These are phyloP conservation scores for Murraya paniculata DNA, from an alignment of 345 rosid genomes.

Conservation along the genomic window DNA sequence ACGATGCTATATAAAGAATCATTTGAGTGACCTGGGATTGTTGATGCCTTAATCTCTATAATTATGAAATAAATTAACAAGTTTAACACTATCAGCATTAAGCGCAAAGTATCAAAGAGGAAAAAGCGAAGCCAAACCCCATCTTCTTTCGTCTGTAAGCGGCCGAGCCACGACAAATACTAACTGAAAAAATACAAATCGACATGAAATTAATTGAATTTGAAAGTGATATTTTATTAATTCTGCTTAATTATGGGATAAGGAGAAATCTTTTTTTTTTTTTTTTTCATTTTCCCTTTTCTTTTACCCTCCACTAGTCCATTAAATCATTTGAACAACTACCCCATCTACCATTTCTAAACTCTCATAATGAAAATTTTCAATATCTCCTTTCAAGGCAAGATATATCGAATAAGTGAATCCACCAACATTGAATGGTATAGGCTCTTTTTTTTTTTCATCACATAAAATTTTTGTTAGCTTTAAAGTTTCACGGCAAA, in stretches of 20 bases:
- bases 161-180: too few species aligned
- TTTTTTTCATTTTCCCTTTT: too few species aligned
- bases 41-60: not conserved
- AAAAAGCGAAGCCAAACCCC: not conserved
- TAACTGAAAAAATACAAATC: too few species aligned
- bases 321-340: slow-evolving; percentile 7
- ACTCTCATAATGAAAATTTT: not conserved
- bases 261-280: not conserved
- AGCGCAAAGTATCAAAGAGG: not conserved
- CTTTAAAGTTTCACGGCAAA: too few species aligned
- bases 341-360: not conserved
- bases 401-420: not conserved
- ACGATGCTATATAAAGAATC: not conserved
- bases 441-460: too few species aligned
- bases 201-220: not conserved
- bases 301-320: not conserved
- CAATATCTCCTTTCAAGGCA: slow-evolving; percentile 11
- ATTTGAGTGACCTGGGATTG: not conserved
- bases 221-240: not conserved
- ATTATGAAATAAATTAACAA: not conserved
- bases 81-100: not conserved
- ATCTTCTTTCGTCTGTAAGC: too few species aligned
- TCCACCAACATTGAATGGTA: not conserved
- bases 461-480: too few species aligned
- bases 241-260: not conserved